Evolutionary conservation across 2,329 filamentous ascomycete genomes (phyloP).

Genomic region (Endothia cerciana): DNA sequence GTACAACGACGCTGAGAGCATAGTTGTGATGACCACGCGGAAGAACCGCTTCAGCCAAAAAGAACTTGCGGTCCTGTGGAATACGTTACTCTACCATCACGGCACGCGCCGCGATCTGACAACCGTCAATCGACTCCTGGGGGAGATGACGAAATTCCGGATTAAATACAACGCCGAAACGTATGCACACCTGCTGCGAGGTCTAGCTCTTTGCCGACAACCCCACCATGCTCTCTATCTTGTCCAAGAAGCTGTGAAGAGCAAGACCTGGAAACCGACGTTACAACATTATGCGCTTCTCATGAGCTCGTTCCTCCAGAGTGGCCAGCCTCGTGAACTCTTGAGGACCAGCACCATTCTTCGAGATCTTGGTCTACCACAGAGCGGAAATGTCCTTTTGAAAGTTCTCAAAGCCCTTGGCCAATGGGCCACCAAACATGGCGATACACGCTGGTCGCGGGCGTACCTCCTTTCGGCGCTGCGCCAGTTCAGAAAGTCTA

Average conservation of each 20-base stretch:
- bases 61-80: constrained; percentile 72
- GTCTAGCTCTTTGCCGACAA: constrained; percentile 53
- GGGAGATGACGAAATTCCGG: constrained; percentile 50
- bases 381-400: constrained; percentile 49
- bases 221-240: constrained; percentile 54
- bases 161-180: constrained; percentile 56
- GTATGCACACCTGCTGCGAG: constrained; percentile 53
- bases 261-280: constrained; percentile 50
- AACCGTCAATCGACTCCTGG: constrained; percentile 53
- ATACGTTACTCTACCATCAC: constrained; percentile 72
- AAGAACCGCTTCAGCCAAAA: constrained; percentile 50
- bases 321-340: constrained; percentile 47
- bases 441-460: constrained; percentile 23
- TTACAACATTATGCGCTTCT: constrained; percentile 56
- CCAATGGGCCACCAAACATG: constrained; percentile 18
- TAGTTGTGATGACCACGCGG: constrained; percentile 60
- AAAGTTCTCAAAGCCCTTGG: constrained; percentile 47
- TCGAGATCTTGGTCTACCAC: constrained; percentile 44
- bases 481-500: constrained; percentile 41
- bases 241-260: constrained; percentile 47
- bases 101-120: constrained; percentile 62
- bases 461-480: constrained; percentile 41
- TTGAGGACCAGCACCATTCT: constrained; percentile 49
- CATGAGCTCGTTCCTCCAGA: constrained; percentile 55
- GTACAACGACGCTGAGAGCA: constrained; percentile 57